phyloP scores from a whole-genome alignment of 331 rosid species.

The Telfairia occidentalis region DNA sequence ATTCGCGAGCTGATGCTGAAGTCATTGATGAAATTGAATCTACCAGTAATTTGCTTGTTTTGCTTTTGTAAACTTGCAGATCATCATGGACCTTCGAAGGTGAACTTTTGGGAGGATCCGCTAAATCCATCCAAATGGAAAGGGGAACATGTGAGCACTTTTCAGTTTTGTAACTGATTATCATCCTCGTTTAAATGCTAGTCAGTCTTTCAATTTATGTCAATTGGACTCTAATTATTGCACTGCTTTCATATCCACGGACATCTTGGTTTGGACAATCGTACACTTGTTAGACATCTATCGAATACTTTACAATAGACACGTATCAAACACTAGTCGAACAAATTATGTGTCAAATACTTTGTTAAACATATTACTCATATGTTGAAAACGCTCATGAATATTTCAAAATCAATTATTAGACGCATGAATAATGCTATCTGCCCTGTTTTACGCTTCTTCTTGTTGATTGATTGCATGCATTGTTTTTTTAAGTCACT shows the following conservation, averaged over 20 bases:
- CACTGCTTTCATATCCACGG: neutral
- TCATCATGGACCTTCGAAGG: conserved; percentile 58
- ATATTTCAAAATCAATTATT: neutral
- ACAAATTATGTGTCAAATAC: too few relatives aligned
- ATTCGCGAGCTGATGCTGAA: neutral
- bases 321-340: neutral
- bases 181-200: neutral
- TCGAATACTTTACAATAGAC: neutral
- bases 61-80: conserved; percentile 28
- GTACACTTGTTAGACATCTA: neutral
- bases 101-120: conserved; percentile 64
- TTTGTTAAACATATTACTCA: too few relatives aligned
- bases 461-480: neutral
- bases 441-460: neutral
- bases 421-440: neutral
- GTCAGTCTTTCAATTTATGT: too few relatives aligned
- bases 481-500: neutral
- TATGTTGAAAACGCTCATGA: neutral
- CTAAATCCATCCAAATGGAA: conserved; percentile 62
- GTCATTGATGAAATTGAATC: neutral
- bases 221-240: neutral
- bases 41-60: neutral
- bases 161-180: neutral
- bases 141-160: conserved; percentile 52
- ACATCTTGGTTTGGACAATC: neutral